Percentiles rank a stretch among this genome's conserved stretches.
These are phyloP conservation scores for Eucalyptus sp. DNA, from an alignment of 345 rosid genomes.

Conservation along the genomic window DNA sequence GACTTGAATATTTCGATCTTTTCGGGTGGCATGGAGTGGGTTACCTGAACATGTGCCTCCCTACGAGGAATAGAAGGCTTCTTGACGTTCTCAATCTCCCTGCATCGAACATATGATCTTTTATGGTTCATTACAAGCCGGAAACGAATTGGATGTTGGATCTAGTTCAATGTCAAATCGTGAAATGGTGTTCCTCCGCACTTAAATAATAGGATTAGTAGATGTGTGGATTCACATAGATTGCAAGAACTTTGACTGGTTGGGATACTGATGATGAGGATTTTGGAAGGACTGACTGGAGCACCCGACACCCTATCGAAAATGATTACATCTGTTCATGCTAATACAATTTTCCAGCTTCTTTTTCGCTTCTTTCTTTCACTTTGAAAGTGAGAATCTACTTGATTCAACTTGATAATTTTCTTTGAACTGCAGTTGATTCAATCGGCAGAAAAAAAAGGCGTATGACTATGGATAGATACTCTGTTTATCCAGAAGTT, in stretches of 20 bases:
- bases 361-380: background rate
- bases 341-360: background rate
- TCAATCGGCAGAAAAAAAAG: background rate
- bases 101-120: slow-evolving; percentile 4
- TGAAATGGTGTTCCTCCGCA: background rate
- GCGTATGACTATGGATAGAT: rapidly evolving
- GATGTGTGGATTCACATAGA: background rate
- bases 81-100: slow-evolving; percentile 37
- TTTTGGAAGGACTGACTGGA: background rate
- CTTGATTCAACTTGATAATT: background rate
- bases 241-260: background rate
- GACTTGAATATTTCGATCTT: slow-evolving; percentile 85
- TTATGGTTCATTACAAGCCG: background rate
- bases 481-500: background rate
- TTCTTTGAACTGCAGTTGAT: background rate
- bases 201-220: background rate
- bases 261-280: background rate
- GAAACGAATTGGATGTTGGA: background rate
- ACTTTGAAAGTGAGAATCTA: background rate
- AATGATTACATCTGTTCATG: background rate
- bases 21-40: slow-evolving; percentile 81
- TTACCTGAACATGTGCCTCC: slow-evolving; percentile 65
- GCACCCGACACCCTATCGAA: background rate
- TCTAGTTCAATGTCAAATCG: background rate
- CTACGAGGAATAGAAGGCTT: slow-evolving; percentile 64